Conservation (phyloP, 305 asterid species). For the Fraxinus velutina region DNA sequence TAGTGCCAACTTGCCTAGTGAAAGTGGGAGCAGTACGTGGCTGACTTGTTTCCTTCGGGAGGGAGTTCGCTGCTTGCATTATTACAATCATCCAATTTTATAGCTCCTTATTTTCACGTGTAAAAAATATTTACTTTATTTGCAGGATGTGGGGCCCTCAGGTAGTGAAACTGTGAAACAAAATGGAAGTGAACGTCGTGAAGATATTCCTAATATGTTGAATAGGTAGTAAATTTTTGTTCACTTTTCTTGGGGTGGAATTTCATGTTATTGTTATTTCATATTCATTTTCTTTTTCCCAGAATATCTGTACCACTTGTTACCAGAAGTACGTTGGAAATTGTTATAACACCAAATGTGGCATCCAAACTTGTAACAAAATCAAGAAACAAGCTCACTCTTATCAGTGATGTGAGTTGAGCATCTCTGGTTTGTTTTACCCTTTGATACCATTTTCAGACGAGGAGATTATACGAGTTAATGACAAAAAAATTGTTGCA, state of each 20-base stretch:
- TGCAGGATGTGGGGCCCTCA: conserved; percentile 55
- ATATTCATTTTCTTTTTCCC: conserved; percentile 16
- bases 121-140: conserved; percentile 19
- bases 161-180: conserved; percentile 45
- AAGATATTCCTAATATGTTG: conserved; percentile 55
- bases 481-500: background rate
- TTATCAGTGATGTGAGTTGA: conserved; percentile 73
- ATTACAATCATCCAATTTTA: background rate
- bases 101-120: background rate
- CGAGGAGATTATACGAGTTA: background rate
- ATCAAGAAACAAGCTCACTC: conserved; percentile 71
- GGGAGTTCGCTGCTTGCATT: background rate
- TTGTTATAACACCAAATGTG: conserved; percentile 76
- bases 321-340: conserved; percentile 81
- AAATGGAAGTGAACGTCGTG: conserved; percentile 58
- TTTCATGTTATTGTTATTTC: background rate
- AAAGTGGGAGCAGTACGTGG: background rate
- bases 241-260: background rate
- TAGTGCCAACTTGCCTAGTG: background rate
- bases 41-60: background rate
- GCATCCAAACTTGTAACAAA: conserved; percentile 70
- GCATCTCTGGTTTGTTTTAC: background rate
- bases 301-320: conserved; percentile 72
- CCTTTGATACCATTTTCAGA: conserved; percentile 4
- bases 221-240: conserved; percentile 44